phyloP scores from a whole-genome alignment of 2,329 filamentous ascomycete genomes.

The Hypocrella siamensis region DNA sequence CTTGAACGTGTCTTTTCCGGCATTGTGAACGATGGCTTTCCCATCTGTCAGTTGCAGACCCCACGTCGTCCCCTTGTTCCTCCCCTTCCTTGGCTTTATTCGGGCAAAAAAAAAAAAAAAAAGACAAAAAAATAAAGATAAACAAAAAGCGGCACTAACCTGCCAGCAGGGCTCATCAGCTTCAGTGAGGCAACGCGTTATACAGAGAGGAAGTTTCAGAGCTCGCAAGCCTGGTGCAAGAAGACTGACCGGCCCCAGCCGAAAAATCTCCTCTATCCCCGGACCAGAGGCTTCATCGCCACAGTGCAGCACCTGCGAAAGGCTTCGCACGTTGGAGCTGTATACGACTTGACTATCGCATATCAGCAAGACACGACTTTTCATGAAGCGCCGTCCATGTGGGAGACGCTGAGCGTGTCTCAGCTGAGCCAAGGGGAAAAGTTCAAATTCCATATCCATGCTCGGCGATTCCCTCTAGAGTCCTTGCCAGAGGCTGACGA shows the following conservation, averaged over 20 bases:
- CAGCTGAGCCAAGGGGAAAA: slow-evolving; percentile 19
- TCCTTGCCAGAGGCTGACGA: slow-evolving; percentile 30
- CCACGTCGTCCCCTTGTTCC: too few species aligned
- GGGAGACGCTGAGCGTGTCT: slow-evolving; percentile 30
- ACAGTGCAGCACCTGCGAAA: slow-evolving; percentile 38
- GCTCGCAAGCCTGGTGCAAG: slow-evolving; percentile 36
- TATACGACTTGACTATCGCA: slow-evolving; percentile 40
- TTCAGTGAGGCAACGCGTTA: slow-evolving; percentile 49
- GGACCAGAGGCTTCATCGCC: slow-evolving; percentile 44
- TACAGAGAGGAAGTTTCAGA: slow-evolving; percentile 34
- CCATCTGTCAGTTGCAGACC: slow-evolving; percentile 33
- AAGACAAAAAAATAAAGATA: too few species aligned
- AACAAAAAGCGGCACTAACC: too few species aligned
- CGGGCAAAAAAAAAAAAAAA: too few species aligned
- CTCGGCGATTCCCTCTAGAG: slow-evolving; percentile 29
- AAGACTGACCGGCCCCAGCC: slow-evolving; percentile 32
- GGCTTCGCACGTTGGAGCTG: slow-evolving; percentile 33
- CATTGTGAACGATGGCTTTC: slow-evolving; percentile 34
- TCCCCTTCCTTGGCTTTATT: too few species aligned
- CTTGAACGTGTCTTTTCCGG: slow-evolving; percentile 40
- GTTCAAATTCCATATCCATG: slow-evolving; percentile 34
- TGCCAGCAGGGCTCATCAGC: slow-evolving; percentile 49
- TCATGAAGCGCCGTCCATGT: slow-evolving; percentile 32
- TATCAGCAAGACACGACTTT: slow-evolving; percentile 30
- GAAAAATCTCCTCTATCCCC: slow-evolving; percentile 41